These are phyloP conservation scores for Immersiella caudata DNA, from an alignment of 495 filamentous ascomycete genomes.

Conservation along the genomic window DNA sequence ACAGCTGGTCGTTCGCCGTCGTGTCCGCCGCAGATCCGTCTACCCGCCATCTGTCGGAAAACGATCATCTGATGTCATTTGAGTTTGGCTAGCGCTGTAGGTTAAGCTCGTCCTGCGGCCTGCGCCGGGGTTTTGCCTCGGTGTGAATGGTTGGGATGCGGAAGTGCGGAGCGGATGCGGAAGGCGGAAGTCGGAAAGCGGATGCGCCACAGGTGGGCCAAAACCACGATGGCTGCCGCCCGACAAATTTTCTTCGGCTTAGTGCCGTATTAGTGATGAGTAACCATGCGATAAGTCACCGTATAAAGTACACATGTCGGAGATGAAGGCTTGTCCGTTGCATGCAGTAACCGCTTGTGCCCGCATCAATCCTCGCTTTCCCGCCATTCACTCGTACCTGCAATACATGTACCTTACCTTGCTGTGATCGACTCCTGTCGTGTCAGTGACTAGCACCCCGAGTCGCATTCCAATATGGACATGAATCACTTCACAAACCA, in stretches of 20 bases:
- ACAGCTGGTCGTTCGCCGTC: background rate
- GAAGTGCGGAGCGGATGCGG: conserved; percentile 27
- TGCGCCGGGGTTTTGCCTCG: background rate
- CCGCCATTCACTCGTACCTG: background rate
- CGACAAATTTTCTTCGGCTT: background rate
- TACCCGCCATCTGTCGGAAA: background rate
- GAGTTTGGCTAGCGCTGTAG: background rate
- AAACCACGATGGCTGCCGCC: background rate
- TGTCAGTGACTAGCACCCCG: background rate
- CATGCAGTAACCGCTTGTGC: background rate
- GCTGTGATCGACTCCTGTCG: background rate
- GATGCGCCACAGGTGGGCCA: background rate
- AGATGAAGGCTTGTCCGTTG: background rate
- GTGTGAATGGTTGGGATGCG: background rate
- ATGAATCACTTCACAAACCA: background rate
- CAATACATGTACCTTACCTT: background rate
- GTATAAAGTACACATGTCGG: background rate
- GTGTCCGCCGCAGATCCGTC: background rate
- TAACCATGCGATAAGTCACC: background rate
- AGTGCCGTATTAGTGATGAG: background rate
- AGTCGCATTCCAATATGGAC: background rate
- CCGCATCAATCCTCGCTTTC: background rate
- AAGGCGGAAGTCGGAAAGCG: conserved; percentile 28
- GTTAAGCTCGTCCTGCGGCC: background rate
- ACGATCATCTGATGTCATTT: conserved; percentile 15